Percentiles rank a stretch among this genome's conserved stretches.
These are phyloP conservation scores for Macrotyloma uniflorum DNA, from an alignment of 306 rosid genomes.

Conservation along the genomic window DNA sequence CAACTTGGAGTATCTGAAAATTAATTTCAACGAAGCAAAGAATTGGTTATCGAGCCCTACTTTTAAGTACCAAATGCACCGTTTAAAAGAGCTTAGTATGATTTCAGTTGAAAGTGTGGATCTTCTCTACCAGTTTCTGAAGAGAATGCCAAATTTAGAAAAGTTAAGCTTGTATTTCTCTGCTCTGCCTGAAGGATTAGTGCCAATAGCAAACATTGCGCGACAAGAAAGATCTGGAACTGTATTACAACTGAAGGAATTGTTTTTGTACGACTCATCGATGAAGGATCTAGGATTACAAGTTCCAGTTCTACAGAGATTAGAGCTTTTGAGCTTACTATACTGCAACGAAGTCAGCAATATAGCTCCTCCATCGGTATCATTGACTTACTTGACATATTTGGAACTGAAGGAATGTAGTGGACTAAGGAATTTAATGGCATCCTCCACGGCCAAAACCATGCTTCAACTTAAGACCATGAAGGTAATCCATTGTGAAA, in stretches of 20 bases:
- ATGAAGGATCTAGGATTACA: neutral
- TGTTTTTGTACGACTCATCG: rapidly evolving
- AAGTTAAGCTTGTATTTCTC: too few relatives aligned
- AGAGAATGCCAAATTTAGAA: constrained; percentile 34
- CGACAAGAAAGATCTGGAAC: neutral
- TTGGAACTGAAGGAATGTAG: neutral
- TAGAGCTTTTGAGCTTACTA: neutral
- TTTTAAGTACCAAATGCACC: neutral
- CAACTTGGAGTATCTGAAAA: constrained; percentile 1
- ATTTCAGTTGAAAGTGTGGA: rapidly evolving
- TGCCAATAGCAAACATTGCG: neutral
- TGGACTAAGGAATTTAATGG: neutral
- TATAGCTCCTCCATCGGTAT: neutral
- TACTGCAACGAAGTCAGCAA: rapidly evolving
- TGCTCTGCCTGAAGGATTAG: too few relatives aligned
- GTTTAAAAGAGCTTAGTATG: neutral
- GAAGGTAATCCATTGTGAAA: rapidly evolving
- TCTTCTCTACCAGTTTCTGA: neutral
- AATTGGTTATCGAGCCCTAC: neutral
- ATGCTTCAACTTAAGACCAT: constrained; percentile 23
- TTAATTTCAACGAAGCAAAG: neutral
- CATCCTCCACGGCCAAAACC: constrained; percentile 20
- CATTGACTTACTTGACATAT: constrained; percentile 6
- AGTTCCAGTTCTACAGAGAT: neutral
- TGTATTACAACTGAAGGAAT: constrained; percentile 15